A percentile compares a stretch with the other conserved stretches of the same genome.
Conservation (phyloP, 345 rosid genomes). For the Eucalyptus decipiens region DNA sequence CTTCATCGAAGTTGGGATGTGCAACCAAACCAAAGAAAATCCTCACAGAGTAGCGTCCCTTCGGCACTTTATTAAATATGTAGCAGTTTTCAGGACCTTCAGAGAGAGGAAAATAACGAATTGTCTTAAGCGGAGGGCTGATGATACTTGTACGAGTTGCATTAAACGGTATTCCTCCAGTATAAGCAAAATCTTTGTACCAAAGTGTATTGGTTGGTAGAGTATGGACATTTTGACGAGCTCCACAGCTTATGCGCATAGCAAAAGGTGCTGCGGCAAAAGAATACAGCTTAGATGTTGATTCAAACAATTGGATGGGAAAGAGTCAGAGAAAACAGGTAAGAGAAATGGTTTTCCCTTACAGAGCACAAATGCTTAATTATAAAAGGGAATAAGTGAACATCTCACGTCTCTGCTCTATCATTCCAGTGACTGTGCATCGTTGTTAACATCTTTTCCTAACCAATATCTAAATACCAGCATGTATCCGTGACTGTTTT, state of each 20-base stretch:
- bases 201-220: conserved; percentile 76
- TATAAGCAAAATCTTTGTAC: conserved; percentile 86
- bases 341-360: not conserved
- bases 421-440: not conserved
- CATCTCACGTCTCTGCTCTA: not conserved
- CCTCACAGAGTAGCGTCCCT: conserved; percentile 83
- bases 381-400: not conserved
- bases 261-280: conserved; percentile 63
- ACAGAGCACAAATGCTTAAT: not conserved
- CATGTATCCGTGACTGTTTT: not conserved
- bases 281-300: not conserved
- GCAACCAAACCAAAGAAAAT: conserved; percentile 56
- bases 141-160: conserved; percentile 42
- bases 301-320: not conserved
- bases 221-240: conserved; percentile 45
- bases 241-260: conserved; percentile 91
- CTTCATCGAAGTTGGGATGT: conserved; percentile 36
- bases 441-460: not conserved
- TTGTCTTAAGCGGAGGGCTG: conserved; percentile 67
- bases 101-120: conserved; percentile 86
- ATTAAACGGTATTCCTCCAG: conserved; percentile 81
- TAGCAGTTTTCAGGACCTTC: conserved; percentile 93
- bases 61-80: conserved; percentile 57
- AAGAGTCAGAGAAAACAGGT: not conserved
- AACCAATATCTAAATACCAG: not conserved